Percentiles rank a stretch among this genome's conserved stretches.
These are phyloP conservation scores for Fusarium equiseti DNA, from an alignment of 2,329 filamentous ascomycete genomes.

Conservation along the genomic window DNA sequence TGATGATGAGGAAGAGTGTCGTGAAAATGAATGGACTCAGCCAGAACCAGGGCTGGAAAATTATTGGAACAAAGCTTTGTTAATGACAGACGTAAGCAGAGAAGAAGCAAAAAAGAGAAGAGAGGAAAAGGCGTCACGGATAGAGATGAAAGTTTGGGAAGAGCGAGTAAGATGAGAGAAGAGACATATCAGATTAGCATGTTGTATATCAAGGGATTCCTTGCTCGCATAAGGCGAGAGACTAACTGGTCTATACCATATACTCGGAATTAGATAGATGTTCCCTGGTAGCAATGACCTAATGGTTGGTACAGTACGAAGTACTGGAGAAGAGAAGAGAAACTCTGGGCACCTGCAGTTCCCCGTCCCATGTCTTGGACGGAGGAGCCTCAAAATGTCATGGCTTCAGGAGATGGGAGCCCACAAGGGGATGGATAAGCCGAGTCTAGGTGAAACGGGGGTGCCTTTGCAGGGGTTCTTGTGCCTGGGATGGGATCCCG, in stretches of 20 bases:
- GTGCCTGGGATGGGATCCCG: background rate
- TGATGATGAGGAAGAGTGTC: conserved; percentile 8
- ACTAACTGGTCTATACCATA: background rate
- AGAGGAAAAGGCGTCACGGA: conserved; percentile 11
- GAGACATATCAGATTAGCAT: conserved; percentile 28
- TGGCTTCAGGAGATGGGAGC: conserved; percentile 25
- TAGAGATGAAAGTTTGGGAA: background rate
- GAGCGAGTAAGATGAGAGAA: background rate
- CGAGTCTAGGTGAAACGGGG: conserved; percentile 37
- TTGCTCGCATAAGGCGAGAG: conserved; percentile 34
- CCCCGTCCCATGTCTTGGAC: conserved; percentile 37
- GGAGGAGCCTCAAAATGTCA: conserved; percentile 39
- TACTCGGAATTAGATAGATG: background rate
- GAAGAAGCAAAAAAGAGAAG: conserved; percentile 24
- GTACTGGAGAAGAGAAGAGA: background rate
- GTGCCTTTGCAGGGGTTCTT: conserved; percentile 24
- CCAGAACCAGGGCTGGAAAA: conserved; percentile 37
- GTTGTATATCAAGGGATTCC: conserved; percentile 37
- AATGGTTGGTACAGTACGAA: background rate
- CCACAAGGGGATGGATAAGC: conserved; percentile 33
- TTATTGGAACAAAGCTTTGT: conserved; percentile 8
- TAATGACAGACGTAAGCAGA: conserved; percentile 33
- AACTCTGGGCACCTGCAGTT: conserved; percentile 22
- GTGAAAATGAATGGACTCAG: conserved; percentile 39
- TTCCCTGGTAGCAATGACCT: conserved; percentile 18